A percentile compares a stretch with the other conserved stretches of the same genome.
Conservation (phyloP, 1,284 basidiomycete species). For the Naganishia liquefaciens region DNA sequence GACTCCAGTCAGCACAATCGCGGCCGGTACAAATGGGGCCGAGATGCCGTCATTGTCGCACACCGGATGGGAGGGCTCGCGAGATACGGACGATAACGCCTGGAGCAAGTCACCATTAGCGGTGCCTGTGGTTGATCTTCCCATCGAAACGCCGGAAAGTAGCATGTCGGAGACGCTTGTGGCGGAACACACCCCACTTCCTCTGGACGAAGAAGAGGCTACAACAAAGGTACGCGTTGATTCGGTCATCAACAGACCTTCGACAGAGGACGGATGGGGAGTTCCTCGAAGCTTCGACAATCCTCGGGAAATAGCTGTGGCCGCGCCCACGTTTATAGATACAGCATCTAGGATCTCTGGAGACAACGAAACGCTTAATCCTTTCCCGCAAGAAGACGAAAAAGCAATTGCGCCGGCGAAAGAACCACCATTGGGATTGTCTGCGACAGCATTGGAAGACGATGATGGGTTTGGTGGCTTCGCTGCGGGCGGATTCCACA, state of each 20-base stretch:
- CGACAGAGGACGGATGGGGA: neutral
- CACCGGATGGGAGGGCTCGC: neutral
- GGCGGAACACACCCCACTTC: constrained; percentile 11
- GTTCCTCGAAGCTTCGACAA: neutral
- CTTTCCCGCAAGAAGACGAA: neutral
- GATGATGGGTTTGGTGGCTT: constrained; percentile 32
- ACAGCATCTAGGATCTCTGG: neutral
- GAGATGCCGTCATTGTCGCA: neutral
- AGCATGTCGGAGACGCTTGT: neutral
- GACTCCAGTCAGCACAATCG: neutral
- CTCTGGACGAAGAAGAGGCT: neutral
- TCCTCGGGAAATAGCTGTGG: too few relatives aligned
- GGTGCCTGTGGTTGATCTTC: neutral
- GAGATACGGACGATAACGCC: neutral
- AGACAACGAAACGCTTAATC: constrained; percentile 17
- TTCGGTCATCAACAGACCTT: too few relatives aligned
- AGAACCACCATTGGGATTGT: neutral
- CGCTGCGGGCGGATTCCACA: constrained; percentile 3
- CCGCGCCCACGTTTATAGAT: neutral
- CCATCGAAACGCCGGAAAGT: neutral
- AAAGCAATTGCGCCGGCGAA: neutral
- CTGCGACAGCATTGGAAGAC: constrained; percentile 8
- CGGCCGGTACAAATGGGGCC: neutral
- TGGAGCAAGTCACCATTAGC: neutral
- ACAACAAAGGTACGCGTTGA: too few relatives aligned